Evolutionary conservation across 139 green algal genomes (phyloP).

Genomic region (Edaphochlamys debaryana): DNA sequence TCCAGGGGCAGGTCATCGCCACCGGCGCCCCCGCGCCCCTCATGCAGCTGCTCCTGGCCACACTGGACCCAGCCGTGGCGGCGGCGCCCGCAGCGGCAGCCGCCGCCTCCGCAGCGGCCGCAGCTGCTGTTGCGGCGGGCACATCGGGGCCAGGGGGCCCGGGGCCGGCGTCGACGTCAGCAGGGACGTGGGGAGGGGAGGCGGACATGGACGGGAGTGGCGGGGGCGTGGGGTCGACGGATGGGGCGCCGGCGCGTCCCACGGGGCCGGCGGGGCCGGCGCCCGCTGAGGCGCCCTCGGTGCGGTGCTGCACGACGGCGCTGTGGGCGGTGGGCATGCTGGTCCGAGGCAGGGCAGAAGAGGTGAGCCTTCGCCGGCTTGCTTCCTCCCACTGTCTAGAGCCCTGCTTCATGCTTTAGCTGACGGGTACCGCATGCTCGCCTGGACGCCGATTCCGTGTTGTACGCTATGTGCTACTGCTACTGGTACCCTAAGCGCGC

Average conservation of each 20-base stretch:
- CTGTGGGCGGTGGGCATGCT: constrained; percentile 37
- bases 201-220: background rate
- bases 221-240: no score
- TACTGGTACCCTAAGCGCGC: no score
- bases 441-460: no score
- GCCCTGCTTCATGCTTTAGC: no score
- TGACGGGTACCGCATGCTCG: no score
- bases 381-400: no score
- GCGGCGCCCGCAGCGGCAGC: background rate
- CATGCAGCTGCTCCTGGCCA: constrained; percentile 24
- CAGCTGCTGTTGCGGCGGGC: no score
- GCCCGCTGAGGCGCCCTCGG: background rate
- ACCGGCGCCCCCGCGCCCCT: background rate
- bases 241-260: background rate
- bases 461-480: no score
- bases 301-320: constrained; percentile 27
- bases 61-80: background rate
- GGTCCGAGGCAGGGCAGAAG: background rate
- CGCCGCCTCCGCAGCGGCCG: background rate
- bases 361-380: background rate
- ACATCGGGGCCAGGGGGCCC: no score
- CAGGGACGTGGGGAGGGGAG: background rate
- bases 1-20: background rate
- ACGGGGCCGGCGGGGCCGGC: background rate
- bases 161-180: background rate